Evolutionary conservation across 1,284 basidiomycete genomes (phyloP).

Genomic region (Tilletia indica): DNA sequence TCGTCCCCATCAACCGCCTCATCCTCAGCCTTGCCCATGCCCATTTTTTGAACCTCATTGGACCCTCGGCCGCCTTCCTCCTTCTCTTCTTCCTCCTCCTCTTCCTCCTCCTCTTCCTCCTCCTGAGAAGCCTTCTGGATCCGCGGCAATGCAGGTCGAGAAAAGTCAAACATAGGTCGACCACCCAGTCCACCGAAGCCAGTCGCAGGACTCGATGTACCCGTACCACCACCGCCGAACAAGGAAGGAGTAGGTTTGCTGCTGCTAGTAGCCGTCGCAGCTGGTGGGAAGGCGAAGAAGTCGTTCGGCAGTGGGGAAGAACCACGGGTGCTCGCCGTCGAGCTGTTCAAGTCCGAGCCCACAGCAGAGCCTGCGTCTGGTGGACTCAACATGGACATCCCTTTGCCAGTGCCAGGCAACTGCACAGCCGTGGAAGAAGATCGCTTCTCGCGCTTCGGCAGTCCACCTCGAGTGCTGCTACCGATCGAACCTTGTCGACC

Average conservation of each 20-base stretch:
- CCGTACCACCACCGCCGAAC: background rate
- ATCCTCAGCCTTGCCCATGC: slow-evolving; percentile 23
- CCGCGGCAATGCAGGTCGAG: background rate
- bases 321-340: background rate
- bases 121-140: slow-evolving; percentile 10
- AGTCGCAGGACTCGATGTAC: background rate
- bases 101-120: background rate
- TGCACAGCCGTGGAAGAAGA: slow-evolving; percentile 20
- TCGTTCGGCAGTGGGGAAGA: slow-evolving; percentile 22
- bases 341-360: slow-evolving; percentile 5
- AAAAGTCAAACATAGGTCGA: slow-evolving; percentile 1
- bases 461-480: slow-evolving; percentile 17
- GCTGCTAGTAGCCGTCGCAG: background rate
- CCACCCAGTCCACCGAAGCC: background rate
- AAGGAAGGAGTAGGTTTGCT: no score
- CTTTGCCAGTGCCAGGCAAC: slow-evolving; percentile 18
- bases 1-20: background rate
- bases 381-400: slow-evolving; percentile 22
- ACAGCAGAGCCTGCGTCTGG: background rate
- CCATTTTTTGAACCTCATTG: slow-evolving; percentile 5
- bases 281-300: slow-evolving; percentile 19
- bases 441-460: slow-evolving; percentile 26
- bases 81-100: slow-evolving; percentile 19
- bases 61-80: slow-evolving; percentile 15
- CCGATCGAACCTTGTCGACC: slow-evolving; percentile 28